phyloP scores from a whole-genome alignment of 768 basidiomycete species.

The Phylloporus rhodoxanthus region DNA sequence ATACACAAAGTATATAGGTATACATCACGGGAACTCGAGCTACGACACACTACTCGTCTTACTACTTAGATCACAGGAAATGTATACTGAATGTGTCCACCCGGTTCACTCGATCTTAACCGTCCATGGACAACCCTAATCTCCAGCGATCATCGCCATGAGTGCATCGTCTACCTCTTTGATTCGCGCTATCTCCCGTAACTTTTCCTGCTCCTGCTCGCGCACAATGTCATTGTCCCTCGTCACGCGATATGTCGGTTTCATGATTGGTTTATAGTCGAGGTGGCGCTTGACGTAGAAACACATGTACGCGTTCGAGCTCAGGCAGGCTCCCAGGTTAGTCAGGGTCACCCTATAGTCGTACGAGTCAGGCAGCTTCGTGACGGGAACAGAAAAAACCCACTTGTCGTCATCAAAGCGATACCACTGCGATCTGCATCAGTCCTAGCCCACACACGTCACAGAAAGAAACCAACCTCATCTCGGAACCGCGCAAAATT shows the following conservation, averaged over 20 bases:
- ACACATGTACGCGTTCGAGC: conserved; percentile 85
- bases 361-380: background rate
- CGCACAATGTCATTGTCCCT: conserved; percentile 61
- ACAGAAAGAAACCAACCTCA: conserved; percentile 50
- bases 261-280: conserved; percentile 70
- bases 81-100: background rate
- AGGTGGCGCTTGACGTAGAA: conserved; percentile 90
- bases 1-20: background rate
- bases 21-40: conserved; percentile 1
- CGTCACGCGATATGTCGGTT: conserved; percentile 60
- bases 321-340: conserved; percentile 59
- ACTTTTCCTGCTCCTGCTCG: conserved; percentile 51
- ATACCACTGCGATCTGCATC: conserved; percentile 61
- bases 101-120: background rate
- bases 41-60: background rate
- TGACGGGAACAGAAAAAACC: conserved; percentile 18
- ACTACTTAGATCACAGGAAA: background rate
- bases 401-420: conserved; percentile 93
- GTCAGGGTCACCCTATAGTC: conserved; percentile 60
- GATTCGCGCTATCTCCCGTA: conserved; percentile 47
- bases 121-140: conserved; percentile 2
- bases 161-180: conserved; percentile 64
- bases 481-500: conserved; percentile 80
- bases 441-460: background rate
- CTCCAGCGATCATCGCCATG: conserved; percentile 39